Base-by-base conservation (phyloP, 768 basidiomycete species). In the Naganishia vaughanmartiniae region DNA sequence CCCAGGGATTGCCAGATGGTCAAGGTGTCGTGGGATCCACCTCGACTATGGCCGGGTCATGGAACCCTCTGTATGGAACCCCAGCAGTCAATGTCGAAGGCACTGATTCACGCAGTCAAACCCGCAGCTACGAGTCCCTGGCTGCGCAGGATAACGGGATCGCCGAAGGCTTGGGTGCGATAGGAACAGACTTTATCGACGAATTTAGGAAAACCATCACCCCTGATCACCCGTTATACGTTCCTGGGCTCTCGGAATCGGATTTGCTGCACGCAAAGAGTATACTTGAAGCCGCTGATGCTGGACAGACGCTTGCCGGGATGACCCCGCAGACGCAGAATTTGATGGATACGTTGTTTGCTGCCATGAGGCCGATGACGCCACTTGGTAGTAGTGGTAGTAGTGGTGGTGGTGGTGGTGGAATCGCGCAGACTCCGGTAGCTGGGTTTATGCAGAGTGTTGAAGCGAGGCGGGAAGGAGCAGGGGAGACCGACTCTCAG, bases 161-260 rank as follows among this genome's bases (percentile, higher is more conserved):
- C 4, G 10, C n/a, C 60, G 42, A 63, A 45, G 60, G 15, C 15
- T 17, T 63, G 24, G 46, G 46, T 26, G 36, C 60, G 7, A 42
- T 45, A 21, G 60, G 60, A 63, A 24, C 60, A 24, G 60, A 63
- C 26, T 63, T 45, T 30, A 45, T 63, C 39, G 60, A 63, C 39
- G 60, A 63, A 63, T 63, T 42, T 42, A 5, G 60, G 39, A 63
- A 63, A 21, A 63, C 60, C 4, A 63, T 63, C 15, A 63, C 60
- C 11, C 42, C 60, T 14, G 26, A n/a, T 42, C 60, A 63, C 26
- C 60, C 60, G 15, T 45, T 63, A 28, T 63, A 42, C 24, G 34
- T 24, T 3, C 10, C 60, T 17, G 60, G 60, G 4, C n/a, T 63
- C 10, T 24, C 60, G 15, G 39, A 45, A 24, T 45, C 24, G 14